Conservation (phyloP, 306 rosid species). For the Medicago lupulina region DNA sequence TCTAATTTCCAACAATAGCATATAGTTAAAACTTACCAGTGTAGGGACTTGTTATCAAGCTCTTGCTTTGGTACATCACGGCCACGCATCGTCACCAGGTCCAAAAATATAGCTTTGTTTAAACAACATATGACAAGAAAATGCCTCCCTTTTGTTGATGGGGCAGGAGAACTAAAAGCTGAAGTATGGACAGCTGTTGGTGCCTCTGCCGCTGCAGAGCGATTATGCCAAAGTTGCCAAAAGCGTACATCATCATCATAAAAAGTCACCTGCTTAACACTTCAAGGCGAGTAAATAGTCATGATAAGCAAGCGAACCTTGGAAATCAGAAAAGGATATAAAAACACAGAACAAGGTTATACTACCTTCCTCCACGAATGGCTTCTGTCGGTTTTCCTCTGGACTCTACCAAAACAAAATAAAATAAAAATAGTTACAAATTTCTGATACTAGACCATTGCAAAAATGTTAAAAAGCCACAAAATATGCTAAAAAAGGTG, state of each 20-base stretch:
- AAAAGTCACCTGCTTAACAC: constrained; percentile 96
- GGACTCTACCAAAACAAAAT: constrained; percentile 58
- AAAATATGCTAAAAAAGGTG: constrained; percentile 5
- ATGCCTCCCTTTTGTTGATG: constrained; percentile 96
- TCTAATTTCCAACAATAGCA: constrained; percentile 6
- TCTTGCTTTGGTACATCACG: constrained; percentile 98
- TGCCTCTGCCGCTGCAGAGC: constrained; percentile 95
- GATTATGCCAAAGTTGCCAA: constrained; percentile 96
- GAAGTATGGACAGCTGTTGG: constrained; percentile 84
- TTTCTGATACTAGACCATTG: constrained; percentile 26
- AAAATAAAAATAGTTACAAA: constrained; percentile 21
- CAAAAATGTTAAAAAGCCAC: constrained; percentile 25
- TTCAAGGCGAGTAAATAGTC: constrained; percentile 46
- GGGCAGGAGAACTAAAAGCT: constrained; percentile 78
- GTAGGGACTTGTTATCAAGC: constrained; percentile 92
- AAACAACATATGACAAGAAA: constrained; percentile 97
- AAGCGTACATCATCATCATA: constrained; percentile 94
- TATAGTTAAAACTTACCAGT: constrained; percentile 64
- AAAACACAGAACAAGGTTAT: constrained; percentile 28
- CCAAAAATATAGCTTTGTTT: constrained; percentile 97
- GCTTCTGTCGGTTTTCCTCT: constrained; percentile 96
- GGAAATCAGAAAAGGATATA: constrained; percentile 25
- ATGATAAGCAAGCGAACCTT: constrained; percentile 42
- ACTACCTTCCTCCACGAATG: constrained; percentile 98
- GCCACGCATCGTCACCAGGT: constrained; percentile 97